A percentile compares a stretch with the other conserved stretches of the same genome.
phyloP scores from a whole-genome alignment of 345 rosid genomes.

The Mallotus nudiflorus region DNA sequence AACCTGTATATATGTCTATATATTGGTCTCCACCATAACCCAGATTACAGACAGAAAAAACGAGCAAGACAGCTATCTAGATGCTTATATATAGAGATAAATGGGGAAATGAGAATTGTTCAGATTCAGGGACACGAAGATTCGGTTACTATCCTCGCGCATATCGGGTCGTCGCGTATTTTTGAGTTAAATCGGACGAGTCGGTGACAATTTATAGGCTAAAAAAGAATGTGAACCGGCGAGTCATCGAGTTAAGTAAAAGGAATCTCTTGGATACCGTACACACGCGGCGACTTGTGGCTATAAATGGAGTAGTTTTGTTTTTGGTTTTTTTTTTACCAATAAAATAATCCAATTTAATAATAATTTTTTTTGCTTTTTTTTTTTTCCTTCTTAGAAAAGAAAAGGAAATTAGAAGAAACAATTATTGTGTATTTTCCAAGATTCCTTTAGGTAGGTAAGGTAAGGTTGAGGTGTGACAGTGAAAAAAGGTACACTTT shows the following conservation, averaged over 20 bases:
- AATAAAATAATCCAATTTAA: background rate
- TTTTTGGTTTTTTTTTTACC: too few relatives aligned
- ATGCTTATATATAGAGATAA: slow-evolving; percentile 16
- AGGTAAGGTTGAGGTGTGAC: slow-evolving; percentile 7
- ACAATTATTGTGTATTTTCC: background rate
- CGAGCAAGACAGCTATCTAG: background rate
- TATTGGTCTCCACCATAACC: slow-evolving; percentile 18
- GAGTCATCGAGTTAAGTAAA: slow-evolving; percentile 10
- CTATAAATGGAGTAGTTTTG: background rate
- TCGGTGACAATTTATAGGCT: background rate
- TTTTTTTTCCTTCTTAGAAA: too few relatives aligned
- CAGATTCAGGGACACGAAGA: slow-evolving; percentile 49
- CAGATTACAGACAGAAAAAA: slow-evolving; percentile 12
- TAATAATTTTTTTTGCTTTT: too few relatives aligned
- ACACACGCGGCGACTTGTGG: slow-evolving; percentile 55
- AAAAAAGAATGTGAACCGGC: background rate
- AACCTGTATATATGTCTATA: background rate
- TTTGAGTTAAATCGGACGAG: slow-evolving; percentile 25
- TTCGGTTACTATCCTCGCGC: slow-evolving; percentile 22
- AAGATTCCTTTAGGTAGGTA: slow-evolving; percentile 18
- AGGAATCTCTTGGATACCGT: slow-evolving; percentile 31
- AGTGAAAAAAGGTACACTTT: slow-evolving; percentile 5
- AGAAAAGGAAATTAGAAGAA: background rate
- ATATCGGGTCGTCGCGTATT: slow-evolving; percentile 39
- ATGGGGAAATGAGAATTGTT: background rate